phyloP scores from a whole-genome alignment of 2,329 filamentous ascomycete genomes.

The Helotiales sp. region DNA sequence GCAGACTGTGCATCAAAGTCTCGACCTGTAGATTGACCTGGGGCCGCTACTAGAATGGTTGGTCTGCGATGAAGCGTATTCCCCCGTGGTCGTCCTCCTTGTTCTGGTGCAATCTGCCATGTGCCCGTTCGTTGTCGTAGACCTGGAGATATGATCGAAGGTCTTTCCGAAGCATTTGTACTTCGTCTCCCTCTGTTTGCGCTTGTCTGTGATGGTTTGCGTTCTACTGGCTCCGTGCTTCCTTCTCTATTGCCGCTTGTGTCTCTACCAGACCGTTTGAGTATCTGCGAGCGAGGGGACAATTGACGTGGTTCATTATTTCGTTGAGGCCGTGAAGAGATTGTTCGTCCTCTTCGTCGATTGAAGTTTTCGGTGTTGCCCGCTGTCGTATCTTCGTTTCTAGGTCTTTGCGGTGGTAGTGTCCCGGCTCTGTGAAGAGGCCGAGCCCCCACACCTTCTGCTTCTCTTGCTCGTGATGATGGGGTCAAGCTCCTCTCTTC shows the following conservation, averaged over 20 bases:
- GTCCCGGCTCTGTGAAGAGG: constrained; percentile 15
- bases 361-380: neutral
- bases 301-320: constrained; percentile 4
- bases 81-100: constrained; percentile 2
- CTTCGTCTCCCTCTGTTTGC: constrained; percentile 15
- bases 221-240: constrained; percentile 12
- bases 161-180: constrained; percentile 11
- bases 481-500: neutral
- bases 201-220: neutral
- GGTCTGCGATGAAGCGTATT: constrained; percentile 16
- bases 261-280: constrained; percentile 7
- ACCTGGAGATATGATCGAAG: constrained; percentile 15
- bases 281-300: constrained; percentile 18
- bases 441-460: neutral
- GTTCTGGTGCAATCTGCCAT: constrained; percentile 11
- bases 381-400: neutral
- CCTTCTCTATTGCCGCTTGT: constrained; percentile 8
- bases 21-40: constrained; percentile 9
- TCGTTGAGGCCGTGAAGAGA: constrained; percentile 14
- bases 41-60: constrained; percentile 8
- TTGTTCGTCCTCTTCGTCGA: constrained; percentile 18
- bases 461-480: constrained; percentile 6
- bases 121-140: constrained; percentile 15
- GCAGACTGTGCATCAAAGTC: constrained; percentile 16
- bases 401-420: constrained; percentile 6